phyloP scores from a whole-genome alignment of 129 eudicot genomes.

The Tagetes patula region DNA sequence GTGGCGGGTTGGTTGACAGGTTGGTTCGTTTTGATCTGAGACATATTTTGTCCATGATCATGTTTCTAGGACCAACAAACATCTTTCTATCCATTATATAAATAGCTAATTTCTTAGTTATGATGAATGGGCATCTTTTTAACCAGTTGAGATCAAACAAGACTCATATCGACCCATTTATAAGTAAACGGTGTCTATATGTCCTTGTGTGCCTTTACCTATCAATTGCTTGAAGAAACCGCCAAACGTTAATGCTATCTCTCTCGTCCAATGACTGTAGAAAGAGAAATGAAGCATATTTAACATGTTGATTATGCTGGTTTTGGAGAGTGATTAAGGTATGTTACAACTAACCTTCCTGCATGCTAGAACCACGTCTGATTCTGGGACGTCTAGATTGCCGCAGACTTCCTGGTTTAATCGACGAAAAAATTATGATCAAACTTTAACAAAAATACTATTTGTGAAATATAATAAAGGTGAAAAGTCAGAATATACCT shows the following conservation, averaged over 20 bases:
- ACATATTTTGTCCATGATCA: not conserved
- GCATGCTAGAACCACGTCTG: constrained; percentile 86
- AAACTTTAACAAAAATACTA: not conserved
- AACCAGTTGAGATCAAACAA: not conserved
- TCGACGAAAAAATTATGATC: constrained; percentile 17
- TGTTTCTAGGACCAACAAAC: not conserved
- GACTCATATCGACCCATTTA: not conserved
- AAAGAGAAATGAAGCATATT: constrained; percentile 4
- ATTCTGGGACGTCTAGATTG: constrained; percentile 71
- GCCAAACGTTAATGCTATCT: constrained; percentile 72
- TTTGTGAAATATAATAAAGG: not conserved
- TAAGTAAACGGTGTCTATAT: not conserved
- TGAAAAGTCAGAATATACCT: constrained; percentile 44
- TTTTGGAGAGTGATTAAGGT: not conserved
- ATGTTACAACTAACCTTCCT: constrained; percentile 66
- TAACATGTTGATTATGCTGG: no score
- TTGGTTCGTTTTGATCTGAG: not conserved
- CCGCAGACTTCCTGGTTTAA: constrained; percentile 79
- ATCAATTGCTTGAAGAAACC: constrained; percentile 82
- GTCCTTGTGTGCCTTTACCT: constrained; percentile 36
- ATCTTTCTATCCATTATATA: no score
- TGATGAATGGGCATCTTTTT: not conserved
- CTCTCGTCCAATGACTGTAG: constrained; percentile 82
- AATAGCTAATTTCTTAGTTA: not conserved
- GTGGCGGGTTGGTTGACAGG: not conserved